Evolutionary conservation across 129 eudicot genomes (phyloP).

Genomic region (Heracleum sosnowskyi): DNA sequence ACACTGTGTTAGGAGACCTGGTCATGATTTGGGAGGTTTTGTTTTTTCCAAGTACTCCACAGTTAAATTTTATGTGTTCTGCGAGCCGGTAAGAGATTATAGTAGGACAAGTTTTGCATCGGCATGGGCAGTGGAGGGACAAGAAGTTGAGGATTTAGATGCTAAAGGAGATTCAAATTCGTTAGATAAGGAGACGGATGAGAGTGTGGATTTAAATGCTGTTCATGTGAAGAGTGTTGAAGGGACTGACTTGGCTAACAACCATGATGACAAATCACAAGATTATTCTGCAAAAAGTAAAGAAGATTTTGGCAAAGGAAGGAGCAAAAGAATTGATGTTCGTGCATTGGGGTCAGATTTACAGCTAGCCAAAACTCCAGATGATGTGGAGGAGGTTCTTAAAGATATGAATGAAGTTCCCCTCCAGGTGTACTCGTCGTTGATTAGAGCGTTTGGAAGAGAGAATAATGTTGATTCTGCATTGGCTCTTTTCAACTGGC

Average conservation of each 20-base stretch:
- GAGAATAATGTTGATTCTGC: constrained; percentile 59
- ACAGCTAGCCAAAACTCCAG: constrained; percentile 52
- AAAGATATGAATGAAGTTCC: constrained; percentile 57
- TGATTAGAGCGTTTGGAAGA: constrained; percentile 69
- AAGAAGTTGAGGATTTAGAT: constrained; percentile 23
- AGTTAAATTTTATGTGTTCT: constrained; percentile 14
- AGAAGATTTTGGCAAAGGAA: constrained; percentile 12
- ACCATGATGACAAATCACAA: constrained; percentile 10
- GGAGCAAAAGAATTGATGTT: constrained; percentile 38
- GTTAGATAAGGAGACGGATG: constrained; percentile 12
- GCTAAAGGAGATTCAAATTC: constrained; percentile 24
- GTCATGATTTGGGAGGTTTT: constrained; percentile 22
- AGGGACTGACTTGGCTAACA: constrained; percentile 7
- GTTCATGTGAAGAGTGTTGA: constrained; percentile 4
- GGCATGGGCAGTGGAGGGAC: constrained; percentile 49
- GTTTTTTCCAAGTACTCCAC: constrained; percentile 20
- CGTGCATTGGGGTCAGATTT: constrained; percentile 43
- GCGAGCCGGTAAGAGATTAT: constrained; percentile 22
- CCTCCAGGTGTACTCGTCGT: constrained; percentile 60
- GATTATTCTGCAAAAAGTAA: constrained; percentile 2
- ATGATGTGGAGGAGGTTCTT: constrained; percentile 61
- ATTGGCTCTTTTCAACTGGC: constrained; percentile 75
- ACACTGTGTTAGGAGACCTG: constrained; percentile 11
- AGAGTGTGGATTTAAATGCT: constrained; percentile 3
- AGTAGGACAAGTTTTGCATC: constrained; percentile 36